These are phyloP conservation scores for Oryza longistaminata DNA, from an alignment of 176 grass and related monocot species.

Conservation along the genomic window DNA sequence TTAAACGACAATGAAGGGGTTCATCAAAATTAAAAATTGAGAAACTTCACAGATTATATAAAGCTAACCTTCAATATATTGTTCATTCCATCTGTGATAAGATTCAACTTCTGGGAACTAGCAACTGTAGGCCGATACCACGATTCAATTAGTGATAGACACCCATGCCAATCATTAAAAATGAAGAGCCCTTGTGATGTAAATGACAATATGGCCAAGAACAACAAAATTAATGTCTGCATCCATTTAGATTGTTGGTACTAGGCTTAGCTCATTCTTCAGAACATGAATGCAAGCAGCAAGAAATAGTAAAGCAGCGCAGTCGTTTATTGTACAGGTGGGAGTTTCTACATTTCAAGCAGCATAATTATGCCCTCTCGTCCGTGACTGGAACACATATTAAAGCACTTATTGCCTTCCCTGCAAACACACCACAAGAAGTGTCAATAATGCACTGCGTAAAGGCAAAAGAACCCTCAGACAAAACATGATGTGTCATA, in stretches of 20 bases:
- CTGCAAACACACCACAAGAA: conserved; percentile 27
- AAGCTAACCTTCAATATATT: not conserved
- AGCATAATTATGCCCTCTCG: not conserved
- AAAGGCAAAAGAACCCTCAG: too few relatives aligned
- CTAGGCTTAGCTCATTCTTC: not conserved
- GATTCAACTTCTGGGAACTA: not conserved
- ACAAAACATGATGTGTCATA: not conserved
- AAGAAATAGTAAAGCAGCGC: not conserved
- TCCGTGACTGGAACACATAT: not conserved
- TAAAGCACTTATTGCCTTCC: conserved; percentile 39
- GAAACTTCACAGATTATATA: not conserved
- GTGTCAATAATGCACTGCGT: not conserved
- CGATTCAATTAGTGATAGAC: not conserved
- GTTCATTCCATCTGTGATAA: too few relatives aligned
- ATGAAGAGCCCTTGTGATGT: not conserved
- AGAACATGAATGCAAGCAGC: conserved; percentile 1
- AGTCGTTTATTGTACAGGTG: conserved; percentile 49
- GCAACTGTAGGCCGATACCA: not conserved
- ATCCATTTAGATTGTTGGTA: not conserved
- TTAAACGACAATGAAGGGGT: not conserved
- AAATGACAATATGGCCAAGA: not conserved
- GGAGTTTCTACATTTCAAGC: conserved; percentile 30
- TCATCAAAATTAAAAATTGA: not conserved
- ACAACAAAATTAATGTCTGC: not conserved
- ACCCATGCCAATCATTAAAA: not conserved